phyloP scores from a whole-genome alignment of 1,284 basidiomycete genomes.

The Ceratobasidium sp. region DNA sequence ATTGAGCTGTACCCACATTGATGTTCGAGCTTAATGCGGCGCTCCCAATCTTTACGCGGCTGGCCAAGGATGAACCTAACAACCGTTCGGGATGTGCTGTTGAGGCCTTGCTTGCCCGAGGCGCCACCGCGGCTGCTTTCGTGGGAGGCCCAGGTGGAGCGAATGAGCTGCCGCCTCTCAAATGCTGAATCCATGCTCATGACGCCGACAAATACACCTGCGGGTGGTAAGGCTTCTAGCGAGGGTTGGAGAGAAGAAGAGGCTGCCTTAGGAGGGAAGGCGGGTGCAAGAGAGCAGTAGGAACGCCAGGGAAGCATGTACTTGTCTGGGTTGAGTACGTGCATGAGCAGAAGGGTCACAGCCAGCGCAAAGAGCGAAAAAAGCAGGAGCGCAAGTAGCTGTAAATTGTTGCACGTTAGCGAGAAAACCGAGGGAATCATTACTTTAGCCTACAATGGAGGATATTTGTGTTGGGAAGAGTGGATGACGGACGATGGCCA shows the following conservation, averaged over 20 bases:
- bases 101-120: slow-evolving; percentile 71
- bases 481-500: slow-evolving; percentile 73
- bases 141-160: slow-evolving; percentile 91
- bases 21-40: slow-evolving; percentile 87
- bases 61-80: slow-evolving; percentile 93
- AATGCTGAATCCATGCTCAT: slow-evolving; percentile 89
- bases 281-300: slow-evolving; percentile 75
- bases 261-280: slow-evolving; percentile 57
- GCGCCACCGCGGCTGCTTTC: slow-evolving; percentile 79
- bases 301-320: slow-evolving; percentile 92
- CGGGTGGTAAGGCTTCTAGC: slow-evolving; percentile 83
- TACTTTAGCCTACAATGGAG: slow-evolving; percentile 70
- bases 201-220: slow-evolving; percentile 89
- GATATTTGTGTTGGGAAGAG: slow-evolving; percentile 83
- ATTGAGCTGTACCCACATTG: slow-evolving; percentile 71
- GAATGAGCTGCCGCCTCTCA: slow-evolving; percentile 88
- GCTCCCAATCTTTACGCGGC: slow-evolving; percentile 82
- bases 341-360: slow-evolving; percentile 79
- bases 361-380: slow-evolving; percentile 79
- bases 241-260: slow-evolving; percentile 59
- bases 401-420: slow-evolving; percentile 14
- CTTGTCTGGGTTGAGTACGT: slow-evolving; percentile 96
- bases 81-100: slow-evolving; percentile 85
- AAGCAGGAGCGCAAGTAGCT: slow-evolving; percentile 78
- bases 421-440: slow-evolving; percentile 30